A percentile compares a stretch with the other conserved stretches of the same genome.
Conservation (phyloP, 2,329 filamentous ascomycete genomes). For the Hypoxylon sp. region DNA sequence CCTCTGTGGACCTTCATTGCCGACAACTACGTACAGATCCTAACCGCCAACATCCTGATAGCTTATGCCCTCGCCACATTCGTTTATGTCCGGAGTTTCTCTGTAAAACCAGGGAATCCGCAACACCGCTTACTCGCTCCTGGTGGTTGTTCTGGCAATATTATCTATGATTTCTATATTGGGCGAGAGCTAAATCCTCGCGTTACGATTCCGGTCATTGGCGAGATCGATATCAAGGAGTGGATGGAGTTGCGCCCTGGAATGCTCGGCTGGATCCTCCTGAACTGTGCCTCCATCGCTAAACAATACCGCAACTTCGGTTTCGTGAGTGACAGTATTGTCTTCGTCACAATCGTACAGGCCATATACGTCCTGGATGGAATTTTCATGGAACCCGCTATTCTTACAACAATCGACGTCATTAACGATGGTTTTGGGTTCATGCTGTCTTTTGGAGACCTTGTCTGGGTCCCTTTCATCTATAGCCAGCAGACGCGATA, state of each 20-base stretch:
- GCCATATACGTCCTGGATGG: constrained; percentile 87
- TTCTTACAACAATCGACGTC: constrained; percentile 95
- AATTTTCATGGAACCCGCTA: constrained; percentile 88
- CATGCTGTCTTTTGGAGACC: constrained; percentile 94
- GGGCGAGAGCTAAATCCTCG: constrained; percentile 95
- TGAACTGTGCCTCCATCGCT: constrained; percentile 87
- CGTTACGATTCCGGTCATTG: constrained; percentile 81
- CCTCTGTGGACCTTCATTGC: constrained; percentile 93
- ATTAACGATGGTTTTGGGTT: constrained; percentile 94
- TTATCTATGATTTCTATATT: constrained; percentile 97
- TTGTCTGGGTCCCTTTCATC: constrained; percentile 92
- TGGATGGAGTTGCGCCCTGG: constrained; percentile 94
- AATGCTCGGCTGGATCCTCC: constrained; percentile 87
- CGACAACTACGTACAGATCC: constrained; percentile 89
- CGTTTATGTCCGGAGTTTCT: constrained; percentile 87
- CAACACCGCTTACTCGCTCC: constrained; percentile 83
- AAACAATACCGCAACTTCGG: constrained; percentile 91
- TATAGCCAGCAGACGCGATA: constrained; percentile 90
- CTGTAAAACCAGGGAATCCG: constrained; percentile 80
- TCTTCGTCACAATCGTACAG: constrained; percentile 84
- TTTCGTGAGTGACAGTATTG: constrained; percentile 86
- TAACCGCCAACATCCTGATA: constrained; percentile 86
- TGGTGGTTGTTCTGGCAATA: constrained; percentile 86
- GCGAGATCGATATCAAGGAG: constrained; percentile 90
- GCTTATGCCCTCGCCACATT: constrained; percentile 80